Percentiles rank a stretch among this genome's conserved stretches.
These are phyloP conservation scores for Lichtheimia ramosa DNA, from an alignment of 371 early-diverging fungal genomes.

Conservation along the genomic window DNA sequence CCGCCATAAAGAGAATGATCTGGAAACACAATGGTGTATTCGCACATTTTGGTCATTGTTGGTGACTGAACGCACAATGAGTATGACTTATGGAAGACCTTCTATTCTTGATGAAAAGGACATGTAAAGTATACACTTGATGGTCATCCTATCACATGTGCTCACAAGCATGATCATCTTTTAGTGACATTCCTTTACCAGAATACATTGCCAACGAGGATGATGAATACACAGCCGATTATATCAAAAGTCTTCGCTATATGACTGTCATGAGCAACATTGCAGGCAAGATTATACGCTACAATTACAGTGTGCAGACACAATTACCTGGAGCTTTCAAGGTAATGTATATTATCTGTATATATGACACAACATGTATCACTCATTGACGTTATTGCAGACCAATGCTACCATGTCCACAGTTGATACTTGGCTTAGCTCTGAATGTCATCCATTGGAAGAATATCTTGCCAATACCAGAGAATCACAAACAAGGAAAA, in stretches of 20 bases:
- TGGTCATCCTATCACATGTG: background rate
- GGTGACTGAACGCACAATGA: slow-evolving; percentile 39
- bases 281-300: slow-evolving; percentile 33
- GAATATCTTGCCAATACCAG: background rate
- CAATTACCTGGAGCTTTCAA: slow-evolving; percentile 15
- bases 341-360: too few species aligned
- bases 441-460: slow-evolving; percentile 4
- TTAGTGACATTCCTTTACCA: slow-evolving; percentile 6
- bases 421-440: slow-evolving; percentile 21
- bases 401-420: slow-evolving; percentile 17
- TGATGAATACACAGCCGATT: slow-evolving; percentile 8
- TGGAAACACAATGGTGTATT: slow-evolving; percentile 27
- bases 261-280: slow-evolving; percentile 32
- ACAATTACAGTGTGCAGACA: slow-evolving; percentile 37
- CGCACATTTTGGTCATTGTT: slow-evolving; percentile 44
- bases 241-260: slow-evolving; percentile 23
- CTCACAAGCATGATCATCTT: background rate
- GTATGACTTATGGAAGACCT: slow-evolving; percentile 43
- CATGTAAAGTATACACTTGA: slow-evolving; percentile 25
- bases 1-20: slow-evolving; percentile 1
- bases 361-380: too few species aligned
- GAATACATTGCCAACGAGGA: background rate
- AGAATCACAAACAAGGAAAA: background rate
- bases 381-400: background rate
- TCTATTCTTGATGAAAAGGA: slow-evolving; percentile 47